phyloP scores from a whole-genome alignment of 805 yeast species.

The fission yeast (Schizosaccharomyces pombe) region DNA sequence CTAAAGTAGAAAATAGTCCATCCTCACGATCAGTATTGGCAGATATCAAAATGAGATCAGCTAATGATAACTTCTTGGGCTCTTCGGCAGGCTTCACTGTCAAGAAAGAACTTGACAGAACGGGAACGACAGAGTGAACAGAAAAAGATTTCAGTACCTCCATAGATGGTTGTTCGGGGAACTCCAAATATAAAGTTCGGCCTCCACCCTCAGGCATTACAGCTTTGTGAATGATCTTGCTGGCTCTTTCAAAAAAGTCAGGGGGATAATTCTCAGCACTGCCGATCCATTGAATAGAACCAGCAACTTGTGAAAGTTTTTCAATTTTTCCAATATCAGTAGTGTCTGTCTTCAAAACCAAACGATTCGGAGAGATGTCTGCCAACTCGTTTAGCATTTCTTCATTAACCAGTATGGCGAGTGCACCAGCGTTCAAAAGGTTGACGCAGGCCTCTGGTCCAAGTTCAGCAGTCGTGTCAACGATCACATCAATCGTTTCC shows the following conservation, averaged over 20 bases:
- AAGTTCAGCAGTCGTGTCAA: background rate
- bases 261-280: background rate
- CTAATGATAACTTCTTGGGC: conserved; percentile 15
- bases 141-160: background rate
- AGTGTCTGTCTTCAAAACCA: background rate
- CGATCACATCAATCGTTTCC: background rate
- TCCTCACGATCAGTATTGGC: conserved; percentile 67
- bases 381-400: background rate
- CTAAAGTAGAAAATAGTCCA: conserved; percentile 65
- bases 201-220: background rate
- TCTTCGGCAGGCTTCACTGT: background rate
- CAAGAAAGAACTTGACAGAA: background rate
- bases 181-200: background rate
- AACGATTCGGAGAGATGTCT: background rate
- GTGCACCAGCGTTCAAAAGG: conserved; percentile 2
- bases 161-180: background rate
- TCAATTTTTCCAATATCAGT: background rate
- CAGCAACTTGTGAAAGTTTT: background rate
- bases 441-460: background rate
- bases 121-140: background rate
- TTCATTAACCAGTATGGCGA: background rate
- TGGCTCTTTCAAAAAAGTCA: background rate
- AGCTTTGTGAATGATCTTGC: background rate
- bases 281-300: background rate
- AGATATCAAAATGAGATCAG: conserved; percentile 26